A percentile compares a stretch with the other conserved stretches of the same genome.
Evolutionary conservation across 176 grass and related monocot species (phyloP).

Genomic region (Bothriochloa decipiens): DNA sequence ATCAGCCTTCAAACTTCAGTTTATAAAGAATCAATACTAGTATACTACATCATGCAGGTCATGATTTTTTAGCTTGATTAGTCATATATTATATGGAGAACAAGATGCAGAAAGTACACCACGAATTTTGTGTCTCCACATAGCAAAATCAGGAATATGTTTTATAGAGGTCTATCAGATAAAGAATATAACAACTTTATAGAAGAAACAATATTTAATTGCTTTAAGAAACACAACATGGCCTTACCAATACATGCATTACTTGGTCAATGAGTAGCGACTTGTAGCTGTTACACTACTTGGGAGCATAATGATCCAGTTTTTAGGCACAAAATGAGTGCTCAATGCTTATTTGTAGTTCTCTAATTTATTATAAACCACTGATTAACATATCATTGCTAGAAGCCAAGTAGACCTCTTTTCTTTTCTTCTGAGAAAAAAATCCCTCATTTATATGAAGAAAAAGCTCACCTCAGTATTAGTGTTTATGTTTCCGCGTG

Average conservation of each 20-base stretch:
- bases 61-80: conserved; percentile 28
- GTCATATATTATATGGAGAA: conserved; percentile 17
- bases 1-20: neutral
- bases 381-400: neutral
- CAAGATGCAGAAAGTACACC: conserved; percentile 9
- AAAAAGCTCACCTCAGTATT: neutral
- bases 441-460: neutral
- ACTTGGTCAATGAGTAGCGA: neutral
- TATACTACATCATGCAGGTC: neutral
- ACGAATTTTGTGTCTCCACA: neutral
- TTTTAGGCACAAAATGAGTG: conserved; percentile 12
- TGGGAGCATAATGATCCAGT: neutral
- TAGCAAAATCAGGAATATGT: neutral
- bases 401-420: conserved; percentile 2
- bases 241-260: conserved; percentile 18
- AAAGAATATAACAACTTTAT: neutral
- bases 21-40: conserved; percentile 16
- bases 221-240: conserved; percentile 1
- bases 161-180: neutral
- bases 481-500: conserved; percentile 3
- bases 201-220: conserved; percentile 17
- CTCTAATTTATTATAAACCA: neutral
- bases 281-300: neutral
- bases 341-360: conserved; percentile 10
- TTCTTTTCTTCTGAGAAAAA: neutral